phyloP scores from a whole-genome alignment of 768 basidiomycete genomes.

The Saitozyma sp. region DNA sequence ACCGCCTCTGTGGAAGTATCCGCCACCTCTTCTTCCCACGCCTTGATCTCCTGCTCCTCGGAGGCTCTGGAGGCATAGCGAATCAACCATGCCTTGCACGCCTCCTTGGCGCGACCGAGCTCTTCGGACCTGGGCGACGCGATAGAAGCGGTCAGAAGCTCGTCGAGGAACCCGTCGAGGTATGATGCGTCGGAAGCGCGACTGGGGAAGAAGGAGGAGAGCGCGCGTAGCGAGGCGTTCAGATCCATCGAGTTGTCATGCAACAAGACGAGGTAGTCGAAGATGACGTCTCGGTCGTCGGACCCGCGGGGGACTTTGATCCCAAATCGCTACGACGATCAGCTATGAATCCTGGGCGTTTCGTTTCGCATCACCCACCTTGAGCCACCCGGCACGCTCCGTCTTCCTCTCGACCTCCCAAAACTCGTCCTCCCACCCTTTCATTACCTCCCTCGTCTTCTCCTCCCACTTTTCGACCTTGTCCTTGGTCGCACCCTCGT shows the following conservation, averaged over 20 bases:
- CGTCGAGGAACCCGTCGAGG: constrained; percentile 43
- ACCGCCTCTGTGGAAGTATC: too few relatives aligned
- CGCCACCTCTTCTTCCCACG: constrained; percentile 38
- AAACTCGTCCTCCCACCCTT: constrained; percentile 67
- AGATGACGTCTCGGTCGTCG: constrained; percentile 66
- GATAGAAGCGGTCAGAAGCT: constrained; percentile 55
- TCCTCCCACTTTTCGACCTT: constrained; percentile 63
- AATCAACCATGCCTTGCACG: constrained; percentile 67
- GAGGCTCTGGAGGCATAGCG: constrained; percentile 64
- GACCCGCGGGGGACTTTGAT: constrained; percentile 60
- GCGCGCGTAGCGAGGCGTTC: constrained; percentile 74
- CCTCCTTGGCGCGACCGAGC: constrained; percentile 56
- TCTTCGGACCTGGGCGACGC: constrained; percentile 45
- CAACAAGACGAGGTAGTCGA: constrained; percentile 73
- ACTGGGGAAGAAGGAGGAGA: constrained; percentile 65
- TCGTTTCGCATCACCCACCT: constrained; percentile 54
- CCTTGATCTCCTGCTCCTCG: constrained; percentile 54
- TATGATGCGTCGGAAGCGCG: constrained; percentile 48
- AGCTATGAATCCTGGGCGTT: not conserved
- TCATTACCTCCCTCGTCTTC: constrained; percentile 64
- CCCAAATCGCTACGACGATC: constrained; percentile 66
- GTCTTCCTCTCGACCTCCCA: constrained; percentile 56
- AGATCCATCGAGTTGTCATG: constrained; percentile 78
- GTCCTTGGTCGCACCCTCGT: constrained; percentile 63
- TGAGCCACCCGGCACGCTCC: constrained; percentile 58